Evolutionary conservation across 2,329 filamentous ascomycete species (phyloP).

Genomic region (Phialophora verrucosa): DNA sequence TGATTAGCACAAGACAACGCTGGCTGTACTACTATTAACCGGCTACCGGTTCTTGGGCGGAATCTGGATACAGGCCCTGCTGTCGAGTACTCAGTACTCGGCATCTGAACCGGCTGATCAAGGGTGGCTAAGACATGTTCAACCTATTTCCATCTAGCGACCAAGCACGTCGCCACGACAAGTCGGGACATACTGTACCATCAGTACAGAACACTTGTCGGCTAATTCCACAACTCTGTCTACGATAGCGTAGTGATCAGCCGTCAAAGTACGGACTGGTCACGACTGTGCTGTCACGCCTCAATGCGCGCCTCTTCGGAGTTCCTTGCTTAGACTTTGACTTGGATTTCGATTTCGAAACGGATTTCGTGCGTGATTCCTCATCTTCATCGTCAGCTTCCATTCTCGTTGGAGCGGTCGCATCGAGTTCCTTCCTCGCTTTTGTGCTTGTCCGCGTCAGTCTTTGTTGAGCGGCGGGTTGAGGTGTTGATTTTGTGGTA

Average conservation of each 20-base stretch:
- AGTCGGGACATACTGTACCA: background rate
- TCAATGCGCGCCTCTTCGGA: slow-evolving; percentile 19
- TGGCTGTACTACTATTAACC: too few relatives aligned
- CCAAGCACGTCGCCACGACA: background rate
- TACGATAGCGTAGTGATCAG: background rate
- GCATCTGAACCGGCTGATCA: background rate
- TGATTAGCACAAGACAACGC: too few relatives aligned
- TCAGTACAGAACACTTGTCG: background rate
- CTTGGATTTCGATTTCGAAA: slow-evolving; percentile 6
- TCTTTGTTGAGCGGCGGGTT: background rate
- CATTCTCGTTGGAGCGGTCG: background rate
- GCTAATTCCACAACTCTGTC: background rate
- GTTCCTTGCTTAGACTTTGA: background rate
- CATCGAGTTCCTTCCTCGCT: background rate
- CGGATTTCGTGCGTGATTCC: background rate
- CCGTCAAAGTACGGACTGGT: slow-evolving; percentile 34
- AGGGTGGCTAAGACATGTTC: background rate
- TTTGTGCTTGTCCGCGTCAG: slow-evolving; percentile 5
- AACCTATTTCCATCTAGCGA: background rate
- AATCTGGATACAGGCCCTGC: too few relatives aligned
- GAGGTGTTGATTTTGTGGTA: background rate
- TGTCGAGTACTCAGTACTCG: background rate
- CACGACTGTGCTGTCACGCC: slow-evolving; percentile 32
- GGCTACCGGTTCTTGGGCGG: too few relatives aligned
- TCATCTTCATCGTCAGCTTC: slow-evolving; percentile 6